Base-by-base conservation (phyloP, 2,329 filamentous ascomycete genomes). In the Epicoccum nigrum region DNA sequence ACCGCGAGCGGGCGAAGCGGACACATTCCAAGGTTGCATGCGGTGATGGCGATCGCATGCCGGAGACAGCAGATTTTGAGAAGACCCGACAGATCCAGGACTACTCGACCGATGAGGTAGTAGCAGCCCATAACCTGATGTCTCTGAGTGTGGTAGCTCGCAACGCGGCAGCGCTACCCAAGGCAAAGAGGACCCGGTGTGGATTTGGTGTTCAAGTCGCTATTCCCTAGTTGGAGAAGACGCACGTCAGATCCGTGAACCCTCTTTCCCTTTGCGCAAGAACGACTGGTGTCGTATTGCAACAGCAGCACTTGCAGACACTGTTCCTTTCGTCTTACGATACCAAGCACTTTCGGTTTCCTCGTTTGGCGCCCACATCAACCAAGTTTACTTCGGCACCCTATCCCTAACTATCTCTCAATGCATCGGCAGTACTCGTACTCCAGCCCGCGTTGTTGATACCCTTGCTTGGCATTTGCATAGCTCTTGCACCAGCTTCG, bases 61-160 rank as follows among this genome's bases (percentile, higher is more conserved):
- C n/a, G 27, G 51, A 1, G 45, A 47, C 35, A 8, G 23, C 2
- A 3, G 6, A 25, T 7, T 9, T 3, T 25, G 23, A 25, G 6
- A 9, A 25, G 3, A 25, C 6, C 9, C 2, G 23, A 6, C 19
- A 6, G 4, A 3, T 2, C 12, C 11, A 5, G 2, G 12, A n/a
- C 7, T 32, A n/a, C 3, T 21, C 45, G 7, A 1, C 20, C 15
- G n/a, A 17, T 4, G 21, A 9, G 2, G 16, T 72, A 6, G 66
- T 69, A 17, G 74, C 73, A 13, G 75, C 75, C 3, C 56, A 69
- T 54, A 53, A 66, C 41, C 56, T 77, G 49, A 51, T 74, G 42
- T 62, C 64, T 34, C 59, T 77, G 9, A 58, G 62, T 25, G 54
- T 56, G 32, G 59, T 46, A 8, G 21, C 31, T 1, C 31, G 39